phyloP scores from a whole-genome alignment of 768 basidiomycete genomes.

The Boletus coccyginus region DNA sequence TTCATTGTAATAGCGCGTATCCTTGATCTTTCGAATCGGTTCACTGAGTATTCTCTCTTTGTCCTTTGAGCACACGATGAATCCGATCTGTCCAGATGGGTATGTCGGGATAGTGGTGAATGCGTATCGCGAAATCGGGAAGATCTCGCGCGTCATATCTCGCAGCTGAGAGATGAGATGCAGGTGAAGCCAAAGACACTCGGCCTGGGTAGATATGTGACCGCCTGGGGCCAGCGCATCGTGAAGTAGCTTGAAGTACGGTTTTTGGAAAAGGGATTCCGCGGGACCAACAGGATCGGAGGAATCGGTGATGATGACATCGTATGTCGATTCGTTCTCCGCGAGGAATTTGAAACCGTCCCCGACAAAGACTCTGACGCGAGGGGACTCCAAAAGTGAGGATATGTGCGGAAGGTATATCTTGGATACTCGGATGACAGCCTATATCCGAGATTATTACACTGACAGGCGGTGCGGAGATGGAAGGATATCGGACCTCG shows the following conservation, averaged over 20 bases:
- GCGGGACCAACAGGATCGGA: conserved; percentile 98
- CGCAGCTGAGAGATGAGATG: conserved; percentile 78
- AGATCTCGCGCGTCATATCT: conserved; percentile 65
- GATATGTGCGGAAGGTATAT: conserved; percentile 94
- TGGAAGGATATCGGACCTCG: conserved; percentile 51
- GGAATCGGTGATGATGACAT: conserved; percentile 98
- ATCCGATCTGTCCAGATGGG: conserved; percentile 97
- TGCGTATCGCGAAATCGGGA: conserved; percentile 84
- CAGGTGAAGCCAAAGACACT: conserved; percentile 94
- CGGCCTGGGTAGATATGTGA: conserved; percentile 92
- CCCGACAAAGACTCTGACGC: conserved; percentile 83
- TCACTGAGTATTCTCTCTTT: conserved; percentile 63
- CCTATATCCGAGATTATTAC: conserved; percentile 41
- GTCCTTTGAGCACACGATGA: conserved; percentile 85
- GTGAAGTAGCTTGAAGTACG: conserved; percentile 93
- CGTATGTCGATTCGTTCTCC: conserved; percentile 84
- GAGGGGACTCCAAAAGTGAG: conserved; percentile 68
- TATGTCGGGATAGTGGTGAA: conserved; percentile 98
- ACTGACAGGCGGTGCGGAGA: neutral
- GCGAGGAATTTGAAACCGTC: conserved; percentile 97
- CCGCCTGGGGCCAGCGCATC: conserved; percentile 88
- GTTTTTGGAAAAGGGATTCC: conserved; percentile 90
- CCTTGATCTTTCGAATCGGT: conserved; percentile 68
- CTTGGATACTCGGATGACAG: conserved; percentile 94
- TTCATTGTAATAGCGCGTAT: conserved; percentile 83